Percentiles rank a stretch among this genome's conserved stretches.
phyloP scores from a whole-genome alignment of 139 green algal species.

The Coelastrella sp. region DNA sequence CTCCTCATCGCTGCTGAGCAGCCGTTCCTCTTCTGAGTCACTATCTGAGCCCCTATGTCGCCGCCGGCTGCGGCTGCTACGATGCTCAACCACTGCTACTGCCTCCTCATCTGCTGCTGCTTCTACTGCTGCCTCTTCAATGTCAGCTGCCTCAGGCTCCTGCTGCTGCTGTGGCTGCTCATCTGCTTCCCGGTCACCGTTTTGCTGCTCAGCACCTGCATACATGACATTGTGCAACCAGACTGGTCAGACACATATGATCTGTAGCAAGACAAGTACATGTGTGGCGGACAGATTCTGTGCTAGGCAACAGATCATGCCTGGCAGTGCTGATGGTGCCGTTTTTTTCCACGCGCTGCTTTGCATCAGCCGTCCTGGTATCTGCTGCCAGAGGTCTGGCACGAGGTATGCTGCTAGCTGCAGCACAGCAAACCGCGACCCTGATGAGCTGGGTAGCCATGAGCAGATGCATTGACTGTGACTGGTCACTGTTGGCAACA shows the following conservation, averaged over 20 bases:
- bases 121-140: conserved; percentile 1
- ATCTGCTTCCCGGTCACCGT: not conserved
- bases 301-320: too few relatives aligned
- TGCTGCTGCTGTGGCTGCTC: conserved; percentile 34
- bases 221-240: not conserved
- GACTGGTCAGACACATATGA: not conserved
- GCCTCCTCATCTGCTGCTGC: not conserved
- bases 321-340: too few relatives aligned
- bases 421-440: too few relatives aligned
- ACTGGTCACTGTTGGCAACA: too few relatives aligned
- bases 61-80: conserved; percentile 20
- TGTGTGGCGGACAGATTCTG: too few relatives aligned
- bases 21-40: conserved; percentile 20
- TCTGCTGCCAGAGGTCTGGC: too few relatives aligned
- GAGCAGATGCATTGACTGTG: too few relatives aligned
- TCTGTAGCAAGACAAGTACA: not conserved
- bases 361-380: too few relatives aligned
- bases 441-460: too few relatives aligned
- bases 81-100: not conserved
- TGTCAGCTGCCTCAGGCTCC: not conserved
- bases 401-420: too few relatives aligned
- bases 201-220: conserved; percentile 9
- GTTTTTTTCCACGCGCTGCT: too few relatives aligned
- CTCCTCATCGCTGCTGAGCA: conserved; percentile 37
- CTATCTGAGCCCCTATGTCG: not conserved